Percentiles rank a stretch among this genome's conserved stretches.
Conservation (phyloP, 176 grass and related monocot species). For the Aegilops speltoides region DNA sequence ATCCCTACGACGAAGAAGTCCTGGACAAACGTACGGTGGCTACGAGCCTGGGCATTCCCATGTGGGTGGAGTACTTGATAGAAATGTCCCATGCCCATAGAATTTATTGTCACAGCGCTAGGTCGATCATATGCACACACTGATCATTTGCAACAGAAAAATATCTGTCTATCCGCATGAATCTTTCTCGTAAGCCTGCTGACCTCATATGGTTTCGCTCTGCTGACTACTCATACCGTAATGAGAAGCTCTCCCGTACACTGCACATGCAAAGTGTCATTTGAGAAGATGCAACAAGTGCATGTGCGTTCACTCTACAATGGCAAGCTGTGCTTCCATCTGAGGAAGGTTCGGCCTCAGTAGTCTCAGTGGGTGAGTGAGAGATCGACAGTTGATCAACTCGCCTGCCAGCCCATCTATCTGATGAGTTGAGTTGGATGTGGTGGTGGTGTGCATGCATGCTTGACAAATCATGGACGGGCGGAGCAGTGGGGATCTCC, state of each 20-base stretch:
- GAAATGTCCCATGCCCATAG: not conserved
- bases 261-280: too few relatives aligned
- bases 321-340: too few relatives aligned
- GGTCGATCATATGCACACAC: not conserved
- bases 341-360: not conserved
- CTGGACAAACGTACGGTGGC: not conserved
- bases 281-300: not conserved
- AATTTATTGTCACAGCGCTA: not conserved
- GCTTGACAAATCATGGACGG: constrained; percentile 10
- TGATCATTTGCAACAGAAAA: not conserved
- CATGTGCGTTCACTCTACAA: not conserved
- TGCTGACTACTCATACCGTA: not conserved
- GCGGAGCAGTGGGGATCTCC: not conserved
- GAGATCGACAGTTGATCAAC: not conserved
- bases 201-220: not conserved
- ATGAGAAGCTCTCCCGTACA: not conserved
- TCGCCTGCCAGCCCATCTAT: not conserved
- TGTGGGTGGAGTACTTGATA: not conserved
- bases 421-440: not conserved
- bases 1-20: not conserved
- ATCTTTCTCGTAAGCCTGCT: not conserved
- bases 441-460: not conserved
- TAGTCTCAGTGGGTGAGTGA: not conserved
- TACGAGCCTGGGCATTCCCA: not conserved
- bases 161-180: not conserved